Percentiles rank a stretch among this genome's conserved stretches.
Conservation (phyloP, 225 moss, liverwort and hornwort species). For the Pseudoscleropodium purum region DNA sequence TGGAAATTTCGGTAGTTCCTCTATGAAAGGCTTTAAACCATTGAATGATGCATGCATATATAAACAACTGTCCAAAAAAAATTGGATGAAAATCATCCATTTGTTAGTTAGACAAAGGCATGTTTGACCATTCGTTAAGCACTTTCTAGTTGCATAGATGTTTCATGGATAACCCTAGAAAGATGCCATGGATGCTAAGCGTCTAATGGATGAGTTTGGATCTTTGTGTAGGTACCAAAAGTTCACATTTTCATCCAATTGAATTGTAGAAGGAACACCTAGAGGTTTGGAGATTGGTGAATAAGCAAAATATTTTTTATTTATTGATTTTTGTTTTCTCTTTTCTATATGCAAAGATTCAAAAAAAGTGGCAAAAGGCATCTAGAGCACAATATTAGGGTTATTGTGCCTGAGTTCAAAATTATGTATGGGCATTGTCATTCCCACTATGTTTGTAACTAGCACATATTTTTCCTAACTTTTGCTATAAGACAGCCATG, state of each 20-base stretch:
- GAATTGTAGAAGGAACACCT: accelerated
- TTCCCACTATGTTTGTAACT: background rate
- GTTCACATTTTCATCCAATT: background rate
- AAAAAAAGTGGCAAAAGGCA: background rate
- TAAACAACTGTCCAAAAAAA: background rate
- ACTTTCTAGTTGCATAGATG: background rate
- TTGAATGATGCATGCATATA: background rate
- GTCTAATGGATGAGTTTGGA: too few species aligned
- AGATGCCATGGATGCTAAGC: too few species aligned
- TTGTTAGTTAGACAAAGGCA: background rate
- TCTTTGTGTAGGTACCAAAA: too few species aligned
- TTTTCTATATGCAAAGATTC: background rate
- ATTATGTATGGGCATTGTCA: background rate
- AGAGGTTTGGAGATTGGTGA: background rate
- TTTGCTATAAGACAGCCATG: background rate
- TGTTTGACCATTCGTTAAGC: too few species aligned
- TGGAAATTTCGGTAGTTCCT: background rate
- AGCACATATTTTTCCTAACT: background rate
- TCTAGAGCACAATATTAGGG: background rate
- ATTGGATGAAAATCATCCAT: background rate
- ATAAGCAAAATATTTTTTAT: background rate
- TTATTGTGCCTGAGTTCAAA: background rate
- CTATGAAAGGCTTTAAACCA: background rate
- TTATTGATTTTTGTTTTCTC: background rate
- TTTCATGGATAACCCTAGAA: background rate